A percentile compares a stretch with the other conserved stretches of the same genome.
phyloP scores from a whole-genome alignment of 1,139 yeast genomes.

The Yamadazyma sp. region DNA sequence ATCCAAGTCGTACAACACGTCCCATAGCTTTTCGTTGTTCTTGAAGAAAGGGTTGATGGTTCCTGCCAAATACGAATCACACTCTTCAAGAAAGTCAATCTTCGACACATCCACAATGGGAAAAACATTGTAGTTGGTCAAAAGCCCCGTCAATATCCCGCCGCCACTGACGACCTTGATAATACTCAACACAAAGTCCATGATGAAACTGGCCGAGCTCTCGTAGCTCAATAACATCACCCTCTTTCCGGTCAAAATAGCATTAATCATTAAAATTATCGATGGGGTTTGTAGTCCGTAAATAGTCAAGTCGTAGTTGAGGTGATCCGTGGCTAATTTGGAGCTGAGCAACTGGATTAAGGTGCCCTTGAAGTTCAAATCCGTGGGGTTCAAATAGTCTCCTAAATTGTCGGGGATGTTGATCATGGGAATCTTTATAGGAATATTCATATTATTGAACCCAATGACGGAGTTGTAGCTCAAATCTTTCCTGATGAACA shows the following conservation, averaged over 20 bases:
- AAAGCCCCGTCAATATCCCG: slow-evolving; percentile 54
- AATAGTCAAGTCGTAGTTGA: slow-evolving; percentile 44
- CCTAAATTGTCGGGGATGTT: slow-evolving; percentile 44
- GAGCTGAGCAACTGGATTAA: slow-evolving; percentile 39
- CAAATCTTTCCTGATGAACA: slow-evolving; percentile 44
- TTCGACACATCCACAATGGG: slow-evolving; percentile 66
- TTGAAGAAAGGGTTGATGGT: slow-evolving; percentile 69
- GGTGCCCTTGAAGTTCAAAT: slow-evolving; percentile 43
- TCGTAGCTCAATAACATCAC: slow-evolving; percentile 57
- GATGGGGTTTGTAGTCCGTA: slow-evolving; percentile 64
- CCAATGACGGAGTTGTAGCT: slow-evolving; percentile 42
- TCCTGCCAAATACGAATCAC: slow-evolving; percentile 62
- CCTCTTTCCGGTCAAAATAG: slow-evolving; percentile 57
- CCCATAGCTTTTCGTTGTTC: slow-evolving; percentile 58
- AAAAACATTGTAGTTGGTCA: slow-evolving; percentile 49
- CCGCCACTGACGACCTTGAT: slow-evolving; percentile 59
- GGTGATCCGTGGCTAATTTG: slow-evolving; percentile 28
- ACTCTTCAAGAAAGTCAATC: slow-evolving; percentile 53
- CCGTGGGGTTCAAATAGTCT: slow-evolving; percentile 49
- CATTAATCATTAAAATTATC: slow-evolving; percentile 54
- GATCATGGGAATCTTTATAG: slow-evolving; percentile 44
- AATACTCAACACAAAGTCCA: slow-evolving; percentile 54
- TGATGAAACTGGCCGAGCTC: slow-evolving; percentile 53
- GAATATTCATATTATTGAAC: slow-evolving; percentile 43
- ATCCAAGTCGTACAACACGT: slow-evolving; percentile 58